Base-by-base conservation (phyloP, 2,329 filamentous ascomycete species). In the Sclerotinia subarctica region DNA sequence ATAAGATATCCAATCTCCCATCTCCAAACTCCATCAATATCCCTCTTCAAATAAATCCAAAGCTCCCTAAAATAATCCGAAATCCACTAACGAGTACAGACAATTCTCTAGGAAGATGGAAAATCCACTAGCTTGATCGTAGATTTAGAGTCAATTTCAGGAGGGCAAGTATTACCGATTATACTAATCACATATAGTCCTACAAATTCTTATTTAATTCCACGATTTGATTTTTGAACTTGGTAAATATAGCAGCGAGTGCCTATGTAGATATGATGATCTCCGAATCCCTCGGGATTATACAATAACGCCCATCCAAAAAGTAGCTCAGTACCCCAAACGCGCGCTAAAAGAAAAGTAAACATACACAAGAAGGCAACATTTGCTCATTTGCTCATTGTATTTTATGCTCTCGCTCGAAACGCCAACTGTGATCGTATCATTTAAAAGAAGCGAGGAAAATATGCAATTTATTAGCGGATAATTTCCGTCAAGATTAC, bases 261-360 rank as follows among this genome's bases (percentile, higher is more conserved):
- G 59, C 59, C 44, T 62, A 21, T 51, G 38, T n/a, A 51, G 21
- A 2, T 49, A 49, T 46, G 24, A 47, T 49, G 13, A 49, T 60
- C 29, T 49, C 29, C 52, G 35, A 13, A 51, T 35, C 26, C 26
- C 59, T 21, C 32, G 38, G 38, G 13, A 21, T 38, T 26, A 15
- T 21, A 51, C 8, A 62, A 62, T 24, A 38, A 62, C n/a, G 46
- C 46, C 29, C 21, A 35, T 47, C 10, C 44, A 49, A 19, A 5
- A 51, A 62, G 29, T 51, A 38, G 29, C n/a, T 32, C 44, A 8
- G 59, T 38, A 32, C 32, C n/a, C 29, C 59, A 62, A 62, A 62
- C 59, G 59, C 59, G 59, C 59, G 59, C 46, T 46, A 62, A 51
- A 60, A 49, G 35, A 49, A 62, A 26, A 46, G 29, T 46, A 62